Percentiles rank a stretch among this genome's conserved stretches.
phyloP scores from a whole-genome alignment of 805 yeast species.

The Diddensiella santjacobensis region DNA sequence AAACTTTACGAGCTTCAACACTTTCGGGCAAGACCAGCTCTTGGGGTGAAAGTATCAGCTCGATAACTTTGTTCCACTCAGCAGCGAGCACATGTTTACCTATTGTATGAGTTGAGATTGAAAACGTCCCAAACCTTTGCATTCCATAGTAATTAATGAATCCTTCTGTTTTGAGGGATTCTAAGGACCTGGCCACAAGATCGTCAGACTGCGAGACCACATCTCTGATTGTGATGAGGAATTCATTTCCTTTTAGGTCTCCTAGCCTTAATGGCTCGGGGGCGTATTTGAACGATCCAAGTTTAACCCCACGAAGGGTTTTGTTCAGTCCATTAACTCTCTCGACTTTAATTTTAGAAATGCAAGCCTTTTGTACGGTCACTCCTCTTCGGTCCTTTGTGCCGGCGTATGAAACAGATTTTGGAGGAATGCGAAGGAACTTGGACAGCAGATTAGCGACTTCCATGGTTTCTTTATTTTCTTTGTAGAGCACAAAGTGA shows the following conservation, averaged over 20 bases:
- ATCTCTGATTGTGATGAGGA: conserved; percentile 77
- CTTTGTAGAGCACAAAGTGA: conserved; percentile 82
- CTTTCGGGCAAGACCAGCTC: conserved; percentile 80
- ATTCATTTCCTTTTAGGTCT: conserved; percentile 84
- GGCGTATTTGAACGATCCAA: conserved; percentile 75
- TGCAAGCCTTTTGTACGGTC: conserved; percentile 78
- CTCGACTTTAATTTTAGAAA: conserved; percentile 54
- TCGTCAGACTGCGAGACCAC: conserved; percentile 43
- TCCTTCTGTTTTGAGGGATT: conserved; percentile 61
- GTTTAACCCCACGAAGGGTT: conserved; percentile 67
- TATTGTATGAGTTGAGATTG: conserved; percentile 82
- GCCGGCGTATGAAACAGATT: conserved; percentile 77
- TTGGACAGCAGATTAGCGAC: conserved; percentile 73
- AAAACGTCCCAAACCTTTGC: conserved; percentile 97
- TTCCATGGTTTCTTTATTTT: conserved; percentile 97
- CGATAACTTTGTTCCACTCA: conserved; percentile 78
- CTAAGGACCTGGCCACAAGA: conserved; percentile 49
- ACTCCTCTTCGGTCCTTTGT: conserved; percentile 96
- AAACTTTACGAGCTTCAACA: conserved; percentile 71
- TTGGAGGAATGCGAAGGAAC: conserved; percentile 69
- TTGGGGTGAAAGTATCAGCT: conserved; percentile 79
- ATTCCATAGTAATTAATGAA: conserved; percentile 95
- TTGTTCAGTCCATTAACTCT: conserved; percentile 74
- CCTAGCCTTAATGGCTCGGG: conserved; percentile 68
- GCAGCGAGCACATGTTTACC: conserved; percentile 69